Conservation (phyloP, 306 rosid species). For the Trifolium pratense region DNA sequence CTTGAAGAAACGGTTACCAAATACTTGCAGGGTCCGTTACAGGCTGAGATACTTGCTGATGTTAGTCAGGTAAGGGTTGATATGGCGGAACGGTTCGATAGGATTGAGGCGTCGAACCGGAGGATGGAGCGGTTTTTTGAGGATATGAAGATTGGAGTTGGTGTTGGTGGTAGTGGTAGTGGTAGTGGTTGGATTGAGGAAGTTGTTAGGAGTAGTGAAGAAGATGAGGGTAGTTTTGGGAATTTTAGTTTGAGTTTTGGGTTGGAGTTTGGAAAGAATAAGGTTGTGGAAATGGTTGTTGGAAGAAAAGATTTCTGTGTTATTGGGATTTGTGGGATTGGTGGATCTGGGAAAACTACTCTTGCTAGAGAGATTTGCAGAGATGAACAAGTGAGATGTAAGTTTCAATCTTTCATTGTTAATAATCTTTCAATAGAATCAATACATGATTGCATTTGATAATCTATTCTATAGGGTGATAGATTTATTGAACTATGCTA, state of each 20-base stretch:
- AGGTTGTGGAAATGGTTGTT: slow-evolving; percentile 64
- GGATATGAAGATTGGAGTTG: slow-evolving; percentile 65
- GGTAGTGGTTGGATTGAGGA: slow-evolving; percentile 77
- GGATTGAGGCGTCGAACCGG: slow-evolving; percentile 54
- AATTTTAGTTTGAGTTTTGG: slow-evolving; percentile 53
- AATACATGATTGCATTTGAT: not conserved
- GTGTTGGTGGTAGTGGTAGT: slow-evolving; percentile 48
- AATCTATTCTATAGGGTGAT: not conserved
- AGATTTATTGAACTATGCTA: not conserved
- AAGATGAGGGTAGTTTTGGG: slow-evolving; percentile 54
- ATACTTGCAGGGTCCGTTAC: slow-evolving; percentile 59
- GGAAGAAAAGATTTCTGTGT: slow-evolving; percentile 50
- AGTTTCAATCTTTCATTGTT: slow-evolving; percentile 29
- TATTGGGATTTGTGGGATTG: slow-evolving; percentile 75
- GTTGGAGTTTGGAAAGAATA: slow-evolving; percentile 67
- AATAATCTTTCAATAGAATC: no score
- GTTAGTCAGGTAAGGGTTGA: slow-evolving; percentile 60
- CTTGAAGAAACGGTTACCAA: slow-evolving; percentile 62
- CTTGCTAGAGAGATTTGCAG: slow-evolving; percentile 71
- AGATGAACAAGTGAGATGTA: slow-evolving; percentile 72
- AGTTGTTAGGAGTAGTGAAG: slow-evolving; percentile 64
- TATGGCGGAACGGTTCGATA: slow-evolving; percentile 65
- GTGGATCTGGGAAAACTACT: slow-evolving; percentile 92
- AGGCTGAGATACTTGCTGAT: slow-evolving; percentile 72
- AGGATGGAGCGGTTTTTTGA: slow-evolving; percentile 60